Conservation (phyloP, 768 basidiomycete genomes). For the Pisolithus marmoratus region DNA sequence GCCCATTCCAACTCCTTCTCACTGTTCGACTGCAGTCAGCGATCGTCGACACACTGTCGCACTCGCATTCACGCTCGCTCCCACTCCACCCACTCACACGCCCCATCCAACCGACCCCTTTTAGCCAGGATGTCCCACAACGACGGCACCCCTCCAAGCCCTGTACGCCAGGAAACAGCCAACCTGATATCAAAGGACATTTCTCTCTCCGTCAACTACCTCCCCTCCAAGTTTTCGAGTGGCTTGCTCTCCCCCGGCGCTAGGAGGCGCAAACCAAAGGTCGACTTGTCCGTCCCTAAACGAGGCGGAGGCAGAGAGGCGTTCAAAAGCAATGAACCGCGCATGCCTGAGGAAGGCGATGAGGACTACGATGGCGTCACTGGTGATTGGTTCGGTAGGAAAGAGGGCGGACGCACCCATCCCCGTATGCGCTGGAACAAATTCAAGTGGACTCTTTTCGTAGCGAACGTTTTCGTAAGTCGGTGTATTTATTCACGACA, state of each 20-base stretch:
- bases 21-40: no score
- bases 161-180: no score
- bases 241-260: slow-evolving; percentile 36
- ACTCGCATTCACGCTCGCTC: no score
- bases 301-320: slow-evolving; percentile 36
- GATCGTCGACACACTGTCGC: no score
- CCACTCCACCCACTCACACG: no score
- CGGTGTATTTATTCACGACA: no score
- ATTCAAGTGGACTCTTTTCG: no score
- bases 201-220: slow-evolving; percentile 63
- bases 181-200: slow-evolving; percentile 4
- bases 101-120: background rate
- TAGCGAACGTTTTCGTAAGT: no score
- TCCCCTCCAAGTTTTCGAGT: slow-evolving; percentile 69
- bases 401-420: slow-evolving; percentile 33
- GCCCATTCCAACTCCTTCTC: no score
- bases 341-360: slow-evolving; percentile 48
- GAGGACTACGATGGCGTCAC: slow-evolving; percentile 49
- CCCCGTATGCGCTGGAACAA: slow-evolving; percentile 34
- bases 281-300: background rate
- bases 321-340: slow-evolving; percentile 44
- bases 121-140: no score
- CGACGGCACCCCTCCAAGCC: no score
- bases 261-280: slow-evolving; percentile 23
- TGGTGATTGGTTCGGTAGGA: slow-evolving; percentile 36